Conservation (phyloP, 2,329 filamentous ascomycete genomes). For the Ceratocystis cubensis region DNA sequence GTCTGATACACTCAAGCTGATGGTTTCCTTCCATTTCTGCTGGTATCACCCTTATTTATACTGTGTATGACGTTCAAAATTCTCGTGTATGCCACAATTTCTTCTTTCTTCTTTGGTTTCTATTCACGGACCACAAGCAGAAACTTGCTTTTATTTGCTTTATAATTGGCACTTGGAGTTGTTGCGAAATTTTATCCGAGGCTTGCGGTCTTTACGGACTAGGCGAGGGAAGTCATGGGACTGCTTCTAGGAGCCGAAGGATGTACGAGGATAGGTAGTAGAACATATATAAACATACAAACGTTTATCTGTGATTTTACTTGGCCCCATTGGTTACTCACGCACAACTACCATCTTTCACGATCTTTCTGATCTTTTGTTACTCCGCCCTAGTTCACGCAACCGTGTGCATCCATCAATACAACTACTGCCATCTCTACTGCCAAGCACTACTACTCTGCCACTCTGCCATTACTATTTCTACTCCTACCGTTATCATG, state of each 20-base stretch:
- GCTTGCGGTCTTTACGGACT: conserved; percentile 5
- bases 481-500: conserved; percentile 21
- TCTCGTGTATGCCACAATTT: neutral
- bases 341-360: neutral
- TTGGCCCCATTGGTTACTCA: no score
- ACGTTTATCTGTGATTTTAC: no score
- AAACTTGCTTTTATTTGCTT: neutral
- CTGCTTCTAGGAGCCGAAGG: neutral
- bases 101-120: neutral
- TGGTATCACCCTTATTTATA: neutral
- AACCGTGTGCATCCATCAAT: neutral
- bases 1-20: no score
- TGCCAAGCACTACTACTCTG: neutral
- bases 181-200: neutral
- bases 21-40: neutral
- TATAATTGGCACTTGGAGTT: neutral
- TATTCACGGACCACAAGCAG: neutral
- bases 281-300: neutral
- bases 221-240: conserved; percentile 2
- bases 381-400: no score
- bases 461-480: no score
- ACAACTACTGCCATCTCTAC: neutral
- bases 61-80: no score
- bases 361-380: neutral
- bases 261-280: neutral